These are phyloP conservation scores for Cochlearia excelsa DNA, from an alignment of 345 rosid genomes.

Conservation along the genomic window DNA sequence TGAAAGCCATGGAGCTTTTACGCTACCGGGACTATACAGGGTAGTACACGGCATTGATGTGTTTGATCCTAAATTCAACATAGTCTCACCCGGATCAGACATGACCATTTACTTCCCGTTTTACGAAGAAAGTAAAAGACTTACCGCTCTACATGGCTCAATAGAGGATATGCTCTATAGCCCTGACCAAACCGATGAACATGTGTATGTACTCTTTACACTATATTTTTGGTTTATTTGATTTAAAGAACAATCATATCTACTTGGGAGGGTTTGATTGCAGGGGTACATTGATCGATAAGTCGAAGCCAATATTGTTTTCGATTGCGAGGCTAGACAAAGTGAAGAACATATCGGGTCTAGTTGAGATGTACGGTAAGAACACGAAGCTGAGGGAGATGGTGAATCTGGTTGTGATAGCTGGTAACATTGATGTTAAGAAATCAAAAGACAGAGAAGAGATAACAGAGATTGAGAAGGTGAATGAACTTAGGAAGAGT, in stretches of 20 bases:
- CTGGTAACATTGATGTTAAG: constrained; percentile 76
- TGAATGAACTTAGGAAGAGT: constrained; percentile 62
- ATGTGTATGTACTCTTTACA: constrained; percentile 53
- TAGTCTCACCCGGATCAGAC: constrained; percentile 98
- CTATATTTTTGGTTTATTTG: neutral
- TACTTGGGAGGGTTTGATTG: constrained; percentile 13
- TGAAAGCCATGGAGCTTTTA: constrained; percentile 89
- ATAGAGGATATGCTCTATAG: constrained; percentile 75
- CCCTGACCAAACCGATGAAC: constrained; percentile 73
- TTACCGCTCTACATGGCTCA: constrained; percentile 77
- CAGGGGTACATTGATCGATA: constrained; percentile 77
- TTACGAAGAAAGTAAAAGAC: constrained; percentile 57
- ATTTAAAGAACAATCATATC: neutral
- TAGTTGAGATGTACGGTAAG: constrained; percentile 82
- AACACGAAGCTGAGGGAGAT: constrained; percentile 68
- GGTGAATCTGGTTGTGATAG: constrained; percentile 84
- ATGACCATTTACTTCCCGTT: constrained; percentile 90
- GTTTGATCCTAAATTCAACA: constrained; percentile 96
- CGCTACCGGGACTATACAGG: constrained; percentile 88
- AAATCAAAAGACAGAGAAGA: constrained; percentile 94
- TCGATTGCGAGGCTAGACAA: constrained; percentile 97
- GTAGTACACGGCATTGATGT: constrained; percentile 97
- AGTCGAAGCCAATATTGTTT: constrained; percentile 78
- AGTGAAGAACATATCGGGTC: constrained; percentile 86
- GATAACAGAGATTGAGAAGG: constrained; percentile 85